Percentiles rank a stretch among this genome's conserved stretches.
phyloP scores from a whole-genome alignment of 2,329 filamentous ascomycete species.

The Alternaria alternata region DNA sequence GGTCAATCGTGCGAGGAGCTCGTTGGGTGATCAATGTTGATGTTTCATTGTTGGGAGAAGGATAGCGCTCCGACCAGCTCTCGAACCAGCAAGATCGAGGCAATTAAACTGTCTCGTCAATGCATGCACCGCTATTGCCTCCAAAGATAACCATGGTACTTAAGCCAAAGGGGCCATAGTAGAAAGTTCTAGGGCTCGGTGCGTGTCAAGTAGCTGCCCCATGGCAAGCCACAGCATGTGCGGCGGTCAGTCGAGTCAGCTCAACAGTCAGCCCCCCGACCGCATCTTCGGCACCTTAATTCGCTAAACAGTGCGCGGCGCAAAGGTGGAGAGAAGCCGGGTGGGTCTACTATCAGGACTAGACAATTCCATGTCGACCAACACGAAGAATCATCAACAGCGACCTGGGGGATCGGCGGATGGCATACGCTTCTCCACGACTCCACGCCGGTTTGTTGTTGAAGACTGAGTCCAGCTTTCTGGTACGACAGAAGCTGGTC shows the following conservation, averaged over 20 bases:
- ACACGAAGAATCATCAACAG: background rate
- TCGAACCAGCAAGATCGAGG: slow-evolving; percentile 18
- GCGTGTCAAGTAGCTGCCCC: slow-evolving; percentile 19
- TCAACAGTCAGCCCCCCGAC: slow-evolving; percentile 23
- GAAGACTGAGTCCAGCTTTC: background rate
- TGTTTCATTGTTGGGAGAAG: slow-evolving; percentile 43
- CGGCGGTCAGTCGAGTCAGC: slow-evolving; percentile 17
- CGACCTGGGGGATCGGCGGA: slow-evolving; percentile 20
- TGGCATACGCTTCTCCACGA: slow-evolving; percentile 16
- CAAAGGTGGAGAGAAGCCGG: slow-evolving; percentile 19
- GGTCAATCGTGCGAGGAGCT: slow-evolving; percentile 15
- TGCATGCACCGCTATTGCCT: slow-evolving; percentile 14
- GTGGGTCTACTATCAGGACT: slow-evolving; percentile 19
- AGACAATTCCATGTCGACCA: slow-evolving; percentile 11
- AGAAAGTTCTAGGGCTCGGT: slow-evolving; percentile 9
- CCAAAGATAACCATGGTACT: background rate
- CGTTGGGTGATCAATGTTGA: slow-evolving; percentile 20
- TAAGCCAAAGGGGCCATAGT: slow-evolving; percentile 9
- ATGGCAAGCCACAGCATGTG: slow-evolving; percentile 11
- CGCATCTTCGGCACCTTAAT: slow-evolving; percentile 18
- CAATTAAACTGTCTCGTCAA: slow-evolving; percentile 25
- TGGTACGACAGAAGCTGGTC: background rate
- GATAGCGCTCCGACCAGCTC: slow-evolving; percentile 35
- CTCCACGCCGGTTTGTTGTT: background rate
- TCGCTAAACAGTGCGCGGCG: slow-evolving; percentile 16